Evolutionary conservation across 176 grass and related monocot genomes (phyloP).

Genomic region (Leersia perrieri): DNA sequence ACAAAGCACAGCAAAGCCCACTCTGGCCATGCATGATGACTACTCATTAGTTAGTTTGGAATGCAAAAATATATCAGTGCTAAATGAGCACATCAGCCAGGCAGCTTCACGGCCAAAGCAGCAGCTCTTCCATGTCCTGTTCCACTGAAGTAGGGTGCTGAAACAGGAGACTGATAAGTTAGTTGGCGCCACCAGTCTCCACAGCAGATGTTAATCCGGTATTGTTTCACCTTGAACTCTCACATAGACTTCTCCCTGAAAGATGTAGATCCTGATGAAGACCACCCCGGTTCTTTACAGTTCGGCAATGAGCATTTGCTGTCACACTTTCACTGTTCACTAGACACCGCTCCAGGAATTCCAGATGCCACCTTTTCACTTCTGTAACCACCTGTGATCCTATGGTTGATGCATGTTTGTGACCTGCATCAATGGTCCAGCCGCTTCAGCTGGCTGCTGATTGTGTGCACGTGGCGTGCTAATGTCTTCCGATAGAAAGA

Average conservation of each 20-base stretch:
- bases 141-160: background rate
- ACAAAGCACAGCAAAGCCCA: background rate
- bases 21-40: conserved; percentile 21
- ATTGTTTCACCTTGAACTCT: background rate
- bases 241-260: background rate
- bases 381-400: background rate
- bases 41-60: conserved; percentile 7
- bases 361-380: conserved; percentile 11
- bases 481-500: conserved; percentile 70
- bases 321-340: conserved; percentile 1
- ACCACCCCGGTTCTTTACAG: background rate
- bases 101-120: background rate
- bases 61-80: background rate
- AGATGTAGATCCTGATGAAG: background rate
- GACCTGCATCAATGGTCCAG: conserved; percentile 30
- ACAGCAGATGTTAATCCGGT: background rate
- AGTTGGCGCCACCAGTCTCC: background rate
- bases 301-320: conserved; percentile 26
- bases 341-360: conserved; percentile 18
- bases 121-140: background rate
- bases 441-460: conserved; percentile 27
- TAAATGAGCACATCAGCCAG: background rate
- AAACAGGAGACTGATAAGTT: conserved; percentile 9
- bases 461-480: conserved; percentile 51
- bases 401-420: conserved; percentile 39